Base-by-base conservation (phyloP, 805 yeast genomes). In the Pichia cabralensis region DNA sequence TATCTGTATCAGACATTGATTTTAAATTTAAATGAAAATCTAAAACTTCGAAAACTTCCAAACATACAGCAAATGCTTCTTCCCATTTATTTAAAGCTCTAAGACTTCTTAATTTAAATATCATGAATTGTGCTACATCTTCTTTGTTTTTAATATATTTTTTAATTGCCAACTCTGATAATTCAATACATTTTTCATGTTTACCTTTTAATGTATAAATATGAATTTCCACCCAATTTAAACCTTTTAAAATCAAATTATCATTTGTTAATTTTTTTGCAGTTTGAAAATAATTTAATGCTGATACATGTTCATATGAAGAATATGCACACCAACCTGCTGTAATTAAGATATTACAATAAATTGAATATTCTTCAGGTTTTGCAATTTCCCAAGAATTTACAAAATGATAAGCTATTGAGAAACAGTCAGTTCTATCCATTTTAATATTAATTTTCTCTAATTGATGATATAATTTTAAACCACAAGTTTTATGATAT, bases 321-420 rank as follows among this genome's bases (percentile, higher is more conserved):
- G 62, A 60, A 30, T 64, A 61, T 1, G 73, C 69, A 36, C 54
- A 54, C 33, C 56, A 53, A 2, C 73, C 73, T 1, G 74, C 71
- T 15, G 55, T 52, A 4, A 61, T 52, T 26, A 69, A 45, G 6
- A 66, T 62, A 3, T 58, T 60, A 12, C 60, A 39, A 35, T 64
- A 71, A 1, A 50, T 53, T 10, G 12, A 15, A 15, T 38, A 35
- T 25, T 71, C 75, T 5, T 58, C 61, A 2, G 43, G 40, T 5
- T 55, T 57, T 3, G 55, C 63, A 10, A 54, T 50, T 8, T 55
- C 49, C 28, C 46, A 52, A 2, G 72, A 64, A 16, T 48, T 45
- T 14, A 52, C 40, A 23, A 68, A 52, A 39, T 67, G 70, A 13
- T 53, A 51, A 2, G 70, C 67, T 53, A 65, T 58, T 23, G 47